phyloP scores from a whole-genome alignment of 345 rosid genomes.

The Salix exigua region DNA sequence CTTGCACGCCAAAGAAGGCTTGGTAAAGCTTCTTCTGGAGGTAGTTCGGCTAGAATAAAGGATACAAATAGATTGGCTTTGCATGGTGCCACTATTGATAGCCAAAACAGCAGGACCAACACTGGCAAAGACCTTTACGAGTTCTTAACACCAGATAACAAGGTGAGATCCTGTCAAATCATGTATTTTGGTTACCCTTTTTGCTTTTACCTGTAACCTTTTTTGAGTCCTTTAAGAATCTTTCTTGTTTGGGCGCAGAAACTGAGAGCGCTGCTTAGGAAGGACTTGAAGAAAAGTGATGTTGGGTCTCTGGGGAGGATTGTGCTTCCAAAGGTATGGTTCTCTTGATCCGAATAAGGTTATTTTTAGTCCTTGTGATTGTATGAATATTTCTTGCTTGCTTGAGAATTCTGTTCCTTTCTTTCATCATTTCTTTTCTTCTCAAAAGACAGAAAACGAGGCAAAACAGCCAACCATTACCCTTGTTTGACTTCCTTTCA shows the following conservation, averaged over 20 bases:
- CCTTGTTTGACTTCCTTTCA: slow-evolving; percentile 18
- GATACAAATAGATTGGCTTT: slow-evolving; percentile 29
- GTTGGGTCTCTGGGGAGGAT: slow-evolving; percentile 81
- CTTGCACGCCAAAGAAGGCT: slow-evolving; percentile 57
- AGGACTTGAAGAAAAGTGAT: slow-evolving; percentile 72
- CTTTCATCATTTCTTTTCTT: neutral
- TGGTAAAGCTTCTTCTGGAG: slow-evolving; percentile 27
- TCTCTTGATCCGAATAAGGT: slow-evolving; percentile 7
- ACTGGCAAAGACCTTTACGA: slow-evolving; percentile 28
- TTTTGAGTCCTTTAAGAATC: neutral
- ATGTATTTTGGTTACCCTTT: neutral
- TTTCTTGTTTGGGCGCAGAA: slow-evolving; percentile 36
- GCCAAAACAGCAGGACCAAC: neutral
- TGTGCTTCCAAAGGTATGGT: slow-evolving; percentile 78
- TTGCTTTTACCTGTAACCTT: neutral
- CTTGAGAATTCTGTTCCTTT: slow-evolving; percentile 3
- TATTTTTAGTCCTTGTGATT: neutral
- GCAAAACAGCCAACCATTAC: slow-evolving; percentile 19
- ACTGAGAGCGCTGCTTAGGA: slow-evolving; percentile 53
- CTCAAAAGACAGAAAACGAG: slow-evolving; percentile 6
- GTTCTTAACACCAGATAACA: slow-evolving; percentile 43
- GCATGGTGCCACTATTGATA: neutral
- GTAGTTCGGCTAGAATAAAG: slow-evolving; percentile 16
- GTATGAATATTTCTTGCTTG: neutral
- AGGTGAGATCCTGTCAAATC: slow-evolving; percentile 29